Conservation (phyloP, 768 basidiomycete species). For the Boletus rufocinnamomeus region DNA sequence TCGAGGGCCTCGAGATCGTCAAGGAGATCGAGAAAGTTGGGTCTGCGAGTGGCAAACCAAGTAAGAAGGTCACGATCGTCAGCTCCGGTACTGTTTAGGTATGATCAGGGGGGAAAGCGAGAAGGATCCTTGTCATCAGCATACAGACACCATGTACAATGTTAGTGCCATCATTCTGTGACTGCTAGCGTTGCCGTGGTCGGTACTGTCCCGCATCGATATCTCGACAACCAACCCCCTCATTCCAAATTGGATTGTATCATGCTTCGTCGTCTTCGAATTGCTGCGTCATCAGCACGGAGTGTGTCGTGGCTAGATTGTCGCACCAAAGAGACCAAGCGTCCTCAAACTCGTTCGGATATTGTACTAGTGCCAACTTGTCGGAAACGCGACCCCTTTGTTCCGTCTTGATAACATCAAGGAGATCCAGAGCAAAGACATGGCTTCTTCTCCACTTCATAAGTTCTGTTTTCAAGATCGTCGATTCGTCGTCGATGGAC, state of each 20-base stretch:
- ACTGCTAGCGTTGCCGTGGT: background rate
- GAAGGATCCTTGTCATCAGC: background rate
- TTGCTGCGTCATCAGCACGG: no score
- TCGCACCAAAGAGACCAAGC: no score
- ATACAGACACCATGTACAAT: slow-evolving; percentile 3
- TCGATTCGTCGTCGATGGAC: no score
- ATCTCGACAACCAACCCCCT: background rate
- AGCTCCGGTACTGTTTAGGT: slow-evolving; percentile 1
- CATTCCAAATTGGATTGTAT: background rate
- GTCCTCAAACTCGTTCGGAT: no score
- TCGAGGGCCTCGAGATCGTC: background rate
- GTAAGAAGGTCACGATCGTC: background rate
- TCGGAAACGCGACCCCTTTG: no score
- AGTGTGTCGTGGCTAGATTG: no score
- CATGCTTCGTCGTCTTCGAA: no score
- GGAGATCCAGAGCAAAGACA: no score
- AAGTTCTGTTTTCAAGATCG: no score
- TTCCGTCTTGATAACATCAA: no score
- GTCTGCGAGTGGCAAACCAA: background rate
- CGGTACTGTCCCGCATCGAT: background rate
- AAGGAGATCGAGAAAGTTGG: background rate
- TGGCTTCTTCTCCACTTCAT: no score
- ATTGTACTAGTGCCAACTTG: no score
- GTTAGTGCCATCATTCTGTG: background rate
- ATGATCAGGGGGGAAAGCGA: background rate